Conservation (phyloP, 208 protist species). For the Leishmania tarentolae region DNA sequence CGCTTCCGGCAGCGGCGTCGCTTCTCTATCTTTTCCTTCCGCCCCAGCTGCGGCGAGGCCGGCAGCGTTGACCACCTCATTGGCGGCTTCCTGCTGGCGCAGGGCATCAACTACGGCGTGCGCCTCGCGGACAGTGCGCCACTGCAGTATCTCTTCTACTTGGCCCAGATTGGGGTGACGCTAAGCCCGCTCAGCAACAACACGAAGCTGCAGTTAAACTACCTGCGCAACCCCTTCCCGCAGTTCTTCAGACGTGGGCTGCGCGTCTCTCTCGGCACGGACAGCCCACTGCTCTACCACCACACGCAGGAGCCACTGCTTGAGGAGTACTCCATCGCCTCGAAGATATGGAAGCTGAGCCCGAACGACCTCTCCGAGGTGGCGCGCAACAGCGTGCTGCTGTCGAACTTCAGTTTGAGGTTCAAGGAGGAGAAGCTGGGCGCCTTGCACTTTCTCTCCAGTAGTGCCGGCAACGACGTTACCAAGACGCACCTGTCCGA, state of each 20-base stretch:
- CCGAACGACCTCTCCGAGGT: conserved; percentile 94
- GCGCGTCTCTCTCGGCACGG: conserved; percentile 97
- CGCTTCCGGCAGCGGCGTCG: conserved; percentile 82
- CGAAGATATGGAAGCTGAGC: conserved; percentile 92
- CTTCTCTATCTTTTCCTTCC: conserved; percentile 95
- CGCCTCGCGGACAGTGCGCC: conserved; percentile 89
- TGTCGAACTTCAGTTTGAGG: conserved; percentile 79
- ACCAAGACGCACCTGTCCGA: conserved; percentile 84
- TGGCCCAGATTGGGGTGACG: conserved; percentile 97
- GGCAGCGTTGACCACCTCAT: conserved; percentile 93
- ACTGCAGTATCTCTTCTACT: conserved; percentile 99
- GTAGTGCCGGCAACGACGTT: conserved; percentile 86
- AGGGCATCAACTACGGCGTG: conserved; percentile 98
- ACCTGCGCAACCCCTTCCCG: conserved; percentile 96
- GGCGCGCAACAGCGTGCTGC: conserved; percentile 87
- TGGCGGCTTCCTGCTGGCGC: conserved; percentile 93
- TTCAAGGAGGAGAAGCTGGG: conserved; percentile 90
- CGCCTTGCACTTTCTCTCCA: conserved; percentile 85
- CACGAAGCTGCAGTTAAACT: conserved; percentile 96
- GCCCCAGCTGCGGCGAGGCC: conserved; percentile 97
- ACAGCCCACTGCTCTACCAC: conserved; percentile 96
- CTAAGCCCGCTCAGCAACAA: conserved; percentile 99
- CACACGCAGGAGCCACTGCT: conserved; percentile 95
- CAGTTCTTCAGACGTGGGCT: conserved; percentile 95
- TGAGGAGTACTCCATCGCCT: conserved; percentile 94